Base-by-base conservation (phyloP, 2,329 filamentous ascomycete genomes). In the Metarhizium brunneum region DNA sequence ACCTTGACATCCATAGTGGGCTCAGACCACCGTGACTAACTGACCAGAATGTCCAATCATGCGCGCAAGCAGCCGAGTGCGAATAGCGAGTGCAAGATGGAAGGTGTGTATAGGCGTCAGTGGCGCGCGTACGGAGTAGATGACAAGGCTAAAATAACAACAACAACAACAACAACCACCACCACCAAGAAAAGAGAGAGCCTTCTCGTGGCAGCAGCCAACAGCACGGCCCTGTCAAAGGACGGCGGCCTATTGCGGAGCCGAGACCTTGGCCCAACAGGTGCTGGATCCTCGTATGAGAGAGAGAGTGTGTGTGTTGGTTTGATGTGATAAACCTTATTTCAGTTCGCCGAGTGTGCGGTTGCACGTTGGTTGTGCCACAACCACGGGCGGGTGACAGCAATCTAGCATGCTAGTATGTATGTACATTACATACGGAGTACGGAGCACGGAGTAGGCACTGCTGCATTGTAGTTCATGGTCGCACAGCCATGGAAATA, bases 31-130 rank as follows among this genome's bases (percentile, higher is more conserved):
- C 47, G 30, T 47, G 30, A 48, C 47, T 25, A 47, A 25, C 51
- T 29, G 40, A 18, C 3, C 35, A 20, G 18, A 13, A 25, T 38
- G 52, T 38, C 55, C 56, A 55, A 57, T 57, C 49, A 57, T 32
- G 35, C n/a, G 10, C 25, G 32, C 35, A 35, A 50, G 36, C 53
- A 54, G 45, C 45, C 45, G 45, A 30, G 45, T n/a, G 20, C 45
- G 25, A 30, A 30, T 16, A 30, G 25, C 4, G 35, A 36, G 35
- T 40, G 38, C 7, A 16, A 48, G 25, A 16, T n/a, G n/a, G 45
- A 29, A 29, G 45, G 25, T 47, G 43, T 25, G 43, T 47, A 47
- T 47, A 35, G 38, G 3, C 38, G 11, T 40, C 10, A 11, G 38
- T 40, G 38, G 38, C 38, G 14, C 5, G 10, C 38, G 5, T 13